These are phyloP conservation scores for Asparagopsis taxiformis DNA, from an alignment of 31 red algal genomes.

Conservation along the genomic window DNA sequence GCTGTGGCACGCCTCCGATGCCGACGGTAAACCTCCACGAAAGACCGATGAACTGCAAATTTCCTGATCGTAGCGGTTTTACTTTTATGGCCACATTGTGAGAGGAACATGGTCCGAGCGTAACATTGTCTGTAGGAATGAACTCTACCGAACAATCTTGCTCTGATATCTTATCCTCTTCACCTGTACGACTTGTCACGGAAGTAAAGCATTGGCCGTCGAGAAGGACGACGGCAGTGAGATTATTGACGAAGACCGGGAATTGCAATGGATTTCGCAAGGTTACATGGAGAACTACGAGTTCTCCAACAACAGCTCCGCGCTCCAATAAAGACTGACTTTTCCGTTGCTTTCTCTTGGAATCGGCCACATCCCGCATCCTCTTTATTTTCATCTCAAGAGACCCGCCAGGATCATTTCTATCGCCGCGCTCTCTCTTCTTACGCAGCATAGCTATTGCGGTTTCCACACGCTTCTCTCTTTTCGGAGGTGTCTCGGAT, in stretches of 20 bases:
- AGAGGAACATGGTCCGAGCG: slow-evolving; percentile 10
- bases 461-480: slow-evolving; percentile 41
- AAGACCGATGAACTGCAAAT: slow-evolving; percentile 37
- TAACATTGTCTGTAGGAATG: slow-evolving; percentile 5
- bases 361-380: slow-evolving; percentile 36
- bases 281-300: slow-evolving; percentile 7
- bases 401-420: slow-evolving; percentile 50
- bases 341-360: slow-evolving; percentile 11
- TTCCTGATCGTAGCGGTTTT: slow-evolving; percentile 11
- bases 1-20: slow-evolving; percentile 20
- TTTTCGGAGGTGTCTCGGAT: slow-evolving; percentile 5
- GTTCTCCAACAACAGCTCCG: slow-evolving; percentile 65
- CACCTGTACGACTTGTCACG: neutral
- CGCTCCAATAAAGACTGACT: slow-evolving; percentile 46
- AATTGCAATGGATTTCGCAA: slow-evolving; percentile 61
- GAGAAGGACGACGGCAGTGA: slow-evolving; percentile 41
- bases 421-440: slow-evolving; percentile 23
- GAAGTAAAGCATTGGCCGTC: slow-evolving; percentile 35
- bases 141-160: slow-evolving; percentile 12
- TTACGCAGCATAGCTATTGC: slow-evolving; percentile 54
- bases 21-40: slow-evolving; percentile 65
- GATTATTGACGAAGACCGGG: slow-evolving; percentile 43
- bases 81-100: slow-evolving; percentile 21
- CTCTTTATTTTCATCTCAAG: slow-evolving; percentile 71
- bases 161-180: neutral